Evolutionary conservation across 2,329 filamentous ascomycete species (phyloP).

Genomic region (Paraphoma chrysanthemicola): DNA sequence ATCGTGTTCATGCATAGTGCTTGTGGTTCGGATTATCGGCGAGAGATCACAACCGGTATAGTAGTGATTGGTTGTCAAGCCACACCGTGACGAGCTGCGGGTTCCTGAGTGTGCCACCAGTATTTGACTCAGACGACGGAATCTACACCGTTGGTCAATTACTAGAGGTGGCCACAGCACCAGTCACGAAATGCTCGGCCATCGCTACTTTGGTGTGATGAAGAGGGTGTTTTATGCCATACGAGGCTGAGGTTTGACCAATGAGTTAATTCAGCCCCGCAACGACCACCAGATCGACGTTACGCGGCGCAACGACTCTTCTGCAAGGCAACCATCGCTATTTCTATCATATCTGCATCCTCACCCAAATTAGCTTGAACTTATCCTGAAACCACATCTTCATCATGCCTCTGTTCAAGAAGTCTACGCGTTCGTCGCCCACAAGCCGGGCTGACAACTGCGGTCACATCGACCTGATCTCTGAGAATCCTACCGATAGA

Average conservation of each 20-base stretch:
- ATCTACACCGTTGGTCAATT: not conserved
- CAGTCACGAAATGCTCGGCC: not conserved
- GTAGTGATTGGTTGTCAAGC: not conserved
- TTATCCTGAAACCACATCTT: too few relatives aligned
- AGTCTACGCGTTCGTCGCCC: too few relatives aligned
- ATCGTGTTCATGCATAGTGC: too few relatives aligned
- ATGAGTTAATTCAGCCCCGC: not conserved
- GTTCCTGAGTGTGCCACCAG: not conserved
- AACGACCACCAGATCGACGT: not conserved
- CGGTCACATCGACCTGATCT: not conserved
- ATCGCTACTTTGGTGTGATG: not conserved
- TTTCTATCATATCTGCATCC: not conserved
- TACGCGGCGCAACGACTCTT: not conserved
- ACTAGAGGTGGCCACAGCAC: not conserved
- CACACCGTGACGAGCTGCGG: too few relatives aligned
- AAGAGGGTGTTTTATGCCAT: not conserved
- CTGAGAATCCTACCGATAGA: not conserved
- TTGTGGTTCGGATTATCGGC: too few relatives aligned
- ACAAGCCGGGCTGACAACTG: not conserved
- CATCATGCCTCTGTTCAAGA: too few relatives aligned
- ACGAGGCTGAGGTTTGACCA: too few relatives aligned
- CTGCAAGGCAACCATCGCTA: not conserved
- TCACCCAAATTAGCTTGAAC: too few relatives aligned
- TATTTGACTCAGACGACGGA: not conserved
- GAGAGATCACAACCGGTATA: not conserved